A percentile compares a stretch with the other conserved stretches of the same genome.
Conservation (phyloP, 164 flowering plant genomes). For the Nymphaea colorata region DNA sequence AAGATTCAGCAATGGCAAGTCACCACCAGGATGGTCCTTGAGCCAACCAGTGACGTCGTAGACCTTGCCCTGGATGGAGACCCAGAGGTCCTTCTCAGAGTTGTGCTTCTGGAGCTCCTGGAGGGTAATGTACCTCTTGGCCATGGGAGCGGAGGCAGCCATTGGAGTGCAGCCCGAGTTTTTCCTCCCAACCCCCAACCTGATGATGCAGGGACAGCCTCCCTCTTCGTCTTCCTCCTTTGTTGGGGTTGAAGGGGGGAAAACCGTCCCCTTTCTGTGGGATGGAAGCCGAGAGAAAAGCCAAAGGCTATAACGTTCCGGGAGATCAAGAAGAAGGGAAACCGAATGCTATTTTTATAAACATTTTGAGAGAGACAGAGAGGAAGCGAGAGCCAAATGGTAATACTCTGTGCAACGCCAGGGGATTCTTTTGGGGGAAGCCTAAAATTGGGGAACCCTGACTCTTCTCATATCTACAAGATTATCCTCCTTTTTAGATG, state of each 20-base stretch:
- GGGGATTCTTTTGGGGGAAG: neutral
- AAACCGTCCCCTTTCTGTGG: neutral
- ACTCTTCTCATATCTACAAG: neutral
- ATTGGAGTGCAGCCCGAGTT: neutral
- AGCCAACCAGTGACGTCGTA: constrained; percentile 69
- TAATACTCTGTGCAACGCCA: neutral
- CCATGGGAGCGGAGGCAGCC: neutral
- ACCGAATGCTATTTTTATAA: neutral
- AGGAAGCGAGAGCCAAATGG: neutral
- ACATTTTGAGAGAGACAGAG: neutral
- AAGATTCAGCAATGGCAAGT: constrained; percentile 36
- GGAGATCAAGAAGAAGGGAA: neutral
- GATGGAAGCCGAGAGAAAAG: neutral
- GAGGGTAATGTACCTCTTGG: constrained; percentile 39
- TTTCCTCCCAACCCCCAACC: neutral
- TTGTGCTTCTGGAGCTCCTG: constrained; percentile 50
- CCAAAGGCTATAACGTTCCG: neutral
- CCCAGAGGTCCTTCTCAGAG: constrained; percentile 68
- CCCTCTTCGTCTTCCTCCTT: neutral
- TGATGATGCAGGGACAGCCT: neutral
- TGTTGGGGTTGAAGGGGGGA: neutral
- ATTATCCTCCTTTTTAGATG: neutral
- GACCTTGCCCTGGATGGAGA: constrained; percentile 75
- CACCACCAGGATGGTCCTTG: constrained; percentile 74
- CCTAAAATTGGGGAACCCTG: neutral